Base-by-base conservation (phyloP, 1,139 yeast species). In the Wickerhamiella pararugosa region DNA sequence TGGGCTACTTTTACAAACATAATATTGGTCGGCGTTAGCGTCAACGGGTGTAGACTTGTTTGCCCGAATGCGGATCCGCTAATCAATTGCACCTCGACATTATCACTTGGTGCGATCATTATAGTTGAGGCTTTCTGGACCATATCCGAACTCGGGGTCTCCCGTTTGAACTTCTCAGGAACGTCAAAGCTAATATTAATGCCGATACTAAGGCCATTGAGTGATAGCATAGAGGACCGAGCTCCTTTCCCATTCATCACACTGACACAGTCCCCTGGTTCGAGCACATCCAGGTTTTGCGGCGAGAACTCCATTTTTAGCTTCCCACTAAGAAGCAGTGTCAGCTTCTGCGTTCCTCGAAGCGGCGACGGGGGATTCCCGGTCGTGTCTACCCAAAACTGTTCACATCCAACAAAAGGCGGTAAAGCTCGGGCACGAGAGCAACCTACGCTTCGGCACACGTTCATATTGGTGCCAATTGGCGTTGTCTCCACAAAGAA, bases 201-300 rank as follows among this genome's bases (percentile, higher is more conserved):
- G 41, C 94, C 95, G 34, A 66, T 71, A 32, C 77, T 75, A 1
- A 71, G 11, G 6, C 67, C 67, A 50, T 67, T 68, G 34, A 69
- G 67, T 30, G 80, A 73, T 6, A 94, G 94, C 75, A 82, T 80
- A 55, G 82, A 93, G 5, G 86, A 73, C 55, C 84, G 94, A 33
- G 84, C 75, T 43, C 94, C 96, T 51, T 70, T 73, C 44, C 96
- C 95, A 6, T 95, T 95, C 45, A 95, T 86, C 94, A 86, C 43
- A 37, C 48, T 44, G 64, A 21, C 67, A 58, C 25, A 79, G 31
- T 49, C 51, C 26, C 48, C 51, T 4, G 49, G 39, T 6, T 41
- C 46, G 11, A 49, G 44, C 39, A 44, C 44, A 6, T 47, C 30
- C 7, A 35, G 41, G 38, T 47, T 47, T 8, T 32, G 29, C 7